Percentiles rank a stretch among this genome's conserved stretches.
Evolutionary conservation across 106 monocot genomes (phyloP).

Genomic region (Xerophyta viscosa): DNA sequence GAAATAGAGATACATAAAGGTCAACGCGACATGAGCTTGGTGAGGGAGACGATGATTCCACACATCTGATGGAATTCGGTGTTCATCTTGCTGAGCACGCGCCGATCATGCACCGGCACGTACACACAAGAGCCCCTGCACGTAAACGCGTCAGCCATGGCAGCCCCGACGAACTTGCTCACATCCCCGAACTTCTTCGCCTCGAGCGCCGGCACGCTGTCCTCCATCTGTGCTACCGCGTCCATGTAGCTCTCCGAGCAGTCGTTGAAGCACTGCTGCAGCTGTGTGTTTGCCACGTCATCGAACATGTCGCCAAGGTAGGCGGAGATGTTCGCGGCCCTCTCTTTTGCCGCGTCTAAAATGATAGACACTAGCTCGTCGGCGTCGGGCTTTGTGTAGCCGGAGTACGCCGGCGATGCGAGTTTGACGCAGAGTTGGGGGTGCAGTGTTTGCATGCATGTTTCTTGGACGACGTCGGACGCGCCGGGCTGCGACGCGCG

Average conservation of each 20-base stretch:
- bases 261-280: slow-evolving; percentile 1
- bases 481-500: too few relatives aligned
- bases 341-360: not conserved
- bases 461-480: too few relatives aligned
- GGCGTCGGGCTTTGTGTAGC: not conserved
- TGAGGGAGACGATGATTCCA: not conserved
- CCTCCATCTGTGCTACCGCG: not conserved
- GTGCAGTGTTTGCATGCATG: not conserved
- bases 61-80: not conserved
- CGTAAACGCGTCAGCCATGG: not conserved
- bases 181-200: not conserved
- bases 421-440: not conserved
- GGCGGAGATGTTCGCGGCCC: not conserved
- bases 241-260: not conserved
- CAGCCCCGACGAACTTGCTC: not conserved
- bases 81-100: not conserved
- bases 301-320: not conserved
- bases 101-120: not conserved
- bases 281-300: not conserved
- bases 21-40: too few relatives aligned
- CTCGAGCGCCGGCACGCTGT: not conserved
- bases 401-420: not conserved
- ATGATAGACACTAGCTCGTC: not conserved
- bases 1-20: too few relatives aligned
- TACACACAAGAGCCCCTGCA: not conserved